Conservation (phyloP, 305 asterid genomes). For the Petunia hybrid region DNA sequence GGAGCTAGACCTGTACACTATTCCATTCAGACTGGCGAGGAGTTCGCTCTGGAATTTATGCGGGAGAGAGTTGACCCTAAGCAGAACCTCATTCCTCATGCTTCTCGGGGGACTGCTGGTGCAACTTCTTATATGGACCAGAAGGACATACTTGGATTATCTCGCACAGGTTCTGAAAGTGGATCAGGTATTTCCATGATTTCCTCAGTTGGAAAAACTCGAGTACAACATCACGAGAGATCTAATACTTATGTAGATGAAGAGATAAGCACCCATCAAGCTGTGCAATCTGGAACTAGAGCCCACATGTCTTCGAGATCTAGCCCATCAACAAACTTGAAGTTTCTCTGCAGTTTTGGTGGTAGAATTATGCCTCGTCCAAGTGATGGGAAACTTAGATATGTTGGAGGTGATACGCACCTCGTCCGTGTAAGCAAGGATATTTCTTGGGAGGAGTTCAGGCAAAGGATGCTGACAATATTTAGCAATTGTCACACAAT, state of each 20-base stretch:
- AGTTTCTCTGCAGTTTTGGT: slow-evolving; percentile 87
- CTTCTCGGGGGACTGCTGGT: slow-evolving; percentile 54
- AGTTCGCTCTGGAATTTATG: slow-evolving; percentile 91
- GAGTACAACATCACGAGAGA: slow-evolving; percentile 53
- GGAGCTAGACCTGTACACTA: slow-evolving; percentile 77
- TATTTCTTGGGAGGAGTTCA: slow-evolving; percentile 73
- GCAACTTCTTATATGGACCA: slow-evolving; percentile 55
- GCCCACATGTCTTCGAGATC: slow-evolving; percentile 53
- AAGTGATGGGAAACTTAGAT: slow-evolving; percentile 85
- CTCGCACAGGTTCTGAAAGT: slow-evolving; percentile 56
- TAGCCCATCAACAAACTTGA: slow-evolving; percentile 50
- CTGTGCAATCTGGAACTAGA: slow-evolving; percentile 50
- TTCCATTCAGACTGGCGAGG: slow-evolving; percentile 96
- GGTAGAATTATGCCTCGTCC: slow-evolving; percentile 93
- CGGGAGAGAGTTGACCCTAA: slow-evolving; percentile 82
- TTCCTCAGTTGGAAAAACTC: slow-evolving; percentile 53
- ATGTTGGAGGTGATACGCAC: slow-evolving; percentile 92
- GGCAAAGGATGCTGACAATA: slow-evolving; percentile 60
- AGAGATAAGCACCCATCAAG: slow-evolving; percentile 48
- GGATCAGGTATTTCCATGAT: slow-evolving; percentile 59
- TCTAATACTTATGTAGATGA: slow-evolving; percentile 47
- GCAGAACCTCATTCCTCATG: slow-evolving; percentile 62
- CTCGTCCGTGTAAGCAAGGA: slow-evolving; percentile 69
- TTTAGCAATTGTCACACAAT: slow-evolving; percentile 63
- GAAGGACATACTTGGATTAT: slow-evolving; percentile 59